Percentiles rank a stretch among this genome's conserved stretches.
Evolutionary conservation across 2,329 filamentous ascomycete species (phyloP).

Genomic region (Colletotrichum euphorbiae): DNA sequence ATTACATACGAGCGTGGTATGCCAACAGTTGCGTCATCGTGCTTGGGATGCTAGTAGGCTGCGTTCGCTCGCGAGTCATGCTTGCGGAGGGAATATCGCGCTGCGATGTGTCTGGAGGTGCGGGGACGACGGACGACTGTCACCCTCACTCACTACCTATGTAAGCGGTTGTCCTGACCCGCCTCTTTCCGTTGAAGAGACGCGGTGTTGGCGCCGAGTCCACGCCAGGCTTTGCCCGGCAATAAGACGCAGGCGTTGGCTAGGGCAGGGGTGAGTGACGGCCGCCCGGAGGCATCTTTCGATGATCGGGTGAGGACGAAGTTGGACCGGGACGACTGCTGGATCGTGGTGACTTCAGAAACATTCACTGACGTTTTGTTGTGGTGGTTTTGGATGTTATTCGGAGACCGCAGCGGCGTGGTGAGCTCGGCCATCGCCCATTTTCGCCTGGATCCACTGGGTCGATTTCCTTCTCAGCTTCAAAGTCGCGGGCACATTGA

Average conservation of each 20-base stretch:
- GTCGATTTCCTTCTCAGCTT: background rate
- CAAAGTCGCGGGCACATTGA: too few species aligned
- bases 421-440: background rate
- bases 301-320: conserved; percentile 29
- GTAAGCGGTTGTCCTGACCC: background rate
- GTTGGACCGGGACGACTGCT: conserved; percentile 14
- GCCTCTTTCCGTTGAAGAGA: background rate
- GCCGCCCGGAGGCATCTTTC: conserved; percentile 18
- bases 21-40: conserved; percentile 29
- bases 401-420: conserved; percentile 10
- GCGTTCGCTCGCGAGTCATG: conserved; percentile 22
- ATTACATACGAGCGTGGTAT: conserved; percentile 1
- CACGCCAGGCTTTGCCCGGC: conserved; percentile 5
- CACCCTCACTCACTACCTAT: too few species aligned
- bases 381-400: background rate
- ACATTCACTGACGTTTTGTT: background rate
- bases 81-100: background rate
- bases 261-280: conserved; percentile 1
- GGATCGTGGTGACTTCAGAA: background rate
- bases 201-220: conserved; percentile 5
- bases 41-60: background rate
- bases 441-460: background rate
- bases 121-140: conserved; percentile 34
- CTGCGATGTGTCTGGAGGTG: conserved; percentile 7
- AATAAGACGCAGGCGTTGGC: conserved; percentile 13